These are phyloP conservation scores for Kappamyces sp. DNA, from an alignment of 192 early-diverging fungal genomes.

Conservation along the genomic window DNA sequence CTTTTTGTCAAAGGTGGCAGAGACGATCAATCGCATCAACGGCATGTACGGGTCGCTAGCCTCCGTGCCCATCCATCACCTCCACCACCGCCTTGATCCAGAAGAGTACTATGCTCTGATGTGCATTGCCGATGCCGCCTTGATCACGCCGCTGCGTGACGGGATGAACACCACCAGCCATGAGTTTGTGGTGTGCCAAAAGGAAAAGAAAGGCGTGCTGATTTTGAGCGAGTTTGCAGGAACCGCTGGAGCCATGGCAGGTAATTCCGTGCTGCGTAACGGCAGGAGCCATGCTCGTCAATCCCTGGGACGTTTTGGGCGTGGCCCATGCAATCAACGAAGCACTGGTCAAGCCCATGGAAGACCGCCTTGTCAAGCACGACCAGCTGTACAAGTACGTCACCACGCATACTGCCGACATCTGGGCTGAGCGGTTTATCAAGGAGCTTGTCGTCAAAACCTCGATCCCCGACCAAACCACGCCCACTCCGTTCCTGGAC, in stretches of 20 bases:
- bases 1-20: conserved; percentile 78
- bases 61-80: conserved; percentile 89
- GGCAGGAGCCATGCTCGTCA: conserved; percentile 70
- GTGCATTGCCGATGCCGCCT: conserved; percentile 83
- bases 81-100: conserved; percentile 84
- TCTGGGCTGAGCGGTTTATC: conserved; percentile 82
- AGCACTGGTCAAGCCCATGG: conserved; percentile 72
- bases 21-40: conserved; percentile 91
- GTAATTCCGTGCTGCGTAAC: not conserved
- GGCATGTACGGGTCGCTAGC: conserved; percentile 90
- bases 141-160: conserved; percentile 89
- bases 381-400: conserved; percentile 81
- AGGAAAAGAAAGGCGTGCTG: conserved; percentile 76
- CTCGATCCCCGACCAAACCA: conserved; percentile 36
- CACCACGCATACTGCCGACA: conserved; percentile 69
- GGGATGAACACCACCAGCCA: conserved; percentile 97
- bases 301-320: conserved; percentile 92
- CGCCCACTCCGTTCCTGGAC: conserved; percentile 47
- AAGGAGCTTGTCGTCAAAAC: conserved; percentile 59
- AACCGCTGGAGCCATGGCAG: conserved; percentile 78
- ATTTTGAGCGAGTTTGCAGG: conserved; percentile 97
- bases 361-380: conserved; percentile 73
- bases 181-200: conserved; percentile 90
- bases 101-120: conserved; percentile 96
- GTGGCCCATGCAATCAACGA: conserved; percentile 87